phyloP scores from a whole-genome alignment of 352 stramenopile genomes.

The Globisporangium splendens region DNA sequence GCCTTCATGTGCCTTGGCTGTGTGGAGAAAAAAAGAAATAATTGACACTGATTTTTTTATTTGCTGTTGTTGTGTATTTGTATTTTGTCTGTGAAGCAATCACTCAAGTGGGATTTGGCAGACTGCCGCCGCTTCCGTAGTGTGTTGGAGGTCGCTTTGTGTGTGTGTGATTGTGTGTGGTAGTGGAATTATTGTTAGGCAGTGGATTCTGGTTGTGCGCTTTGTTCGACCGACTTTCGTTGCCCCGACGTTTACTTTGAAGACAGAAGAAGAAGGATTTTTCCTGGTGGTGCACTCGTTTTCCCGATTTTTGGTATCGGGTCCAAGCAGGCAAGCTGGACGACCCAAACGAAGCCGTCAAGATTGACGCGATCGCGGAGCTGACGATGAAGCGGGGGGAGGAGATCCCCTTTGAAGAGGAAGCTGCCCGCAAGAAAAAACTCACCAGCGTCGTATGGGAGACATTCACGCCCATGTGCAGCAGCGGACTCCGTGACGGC shows the following conservation, averaged over 20 bases:
- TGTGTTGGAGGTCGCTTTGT: no score
- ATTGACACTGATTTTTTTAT: no score
- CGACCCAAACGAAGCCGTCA: constrained; percentile 23
- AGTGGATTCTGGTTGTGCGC: no score
- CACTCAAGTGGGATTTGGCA: no score
- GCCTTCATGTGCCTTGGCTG: no score
- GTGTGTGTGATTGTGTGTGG: no score
- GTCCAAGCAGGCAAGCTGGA: constrained; percentile 20
- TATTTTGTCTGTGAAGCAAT: no score
- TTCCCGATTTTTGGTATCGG: no score
- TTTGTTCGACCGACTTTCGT: not conserved
- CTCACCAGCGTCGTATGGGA: constrained; percentile 82
- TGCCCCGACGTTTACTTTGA: not conserved
- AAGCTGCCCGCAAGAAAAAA: constrained; percentile 72
- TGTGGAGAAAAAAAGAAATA: no score
- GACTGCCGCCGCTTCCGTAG: no score
- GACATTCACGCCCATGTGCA: constrained; percentile 73
- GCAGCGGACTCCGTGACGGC: constrained; percentile 57
- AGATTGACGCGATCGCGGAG: constrained; percentile 37
- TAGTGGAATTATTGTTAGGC: no score
- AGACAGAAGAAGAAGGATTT: not conserved
- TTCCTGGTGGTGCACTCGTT: not conserved
- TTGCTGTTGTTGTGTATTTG: no score
- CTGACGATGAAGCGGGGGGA: constrained; percentile 48
- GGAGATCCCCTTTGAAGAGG: constrained; percentile 64